These are phyloP conservation scores for Aspergillus amoenus DNA, from an alignment of 2,329 filamentous ascomycete genomes.

Conservation along the genomic window DNA sequence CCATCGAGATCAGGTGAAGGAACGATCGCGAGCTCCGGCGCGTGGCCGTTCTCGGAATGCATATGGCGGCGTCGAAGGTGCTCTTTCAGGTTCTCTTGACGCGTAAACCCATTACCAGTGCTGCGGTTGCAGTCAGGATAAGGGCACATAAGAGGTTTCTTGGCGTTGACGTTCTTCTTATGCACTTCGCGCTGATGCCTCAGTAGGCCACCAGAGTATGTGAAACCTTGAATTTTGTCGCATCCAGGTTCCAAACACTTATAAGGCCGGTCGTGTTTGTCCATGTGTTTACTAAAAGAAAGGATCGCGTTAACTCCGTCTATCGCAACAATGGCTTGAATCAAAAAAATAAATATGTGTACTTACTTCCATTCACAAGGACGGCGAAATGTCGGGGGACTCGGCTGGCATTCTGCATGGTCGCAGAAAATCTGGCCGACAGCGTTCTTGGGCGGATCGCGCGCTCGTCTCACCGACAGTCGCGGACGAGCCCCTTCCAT, in stretches of 20 bases:
- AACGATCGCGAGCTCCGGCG: conserved; percentile 32
- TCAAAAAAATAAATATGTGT: neutral
- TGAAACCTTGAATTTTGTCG: conserved; percentile 90
- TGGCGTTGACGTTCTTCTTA: conserved; percentile 82
- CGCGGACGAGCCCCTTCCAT: conserved; percentile 40
- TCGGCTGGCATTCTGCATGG: conserved; percentile 66
- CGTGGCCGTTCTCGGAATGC: conserved; percentile 39
- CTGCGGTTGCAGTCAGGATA: conserved; percentile 86
- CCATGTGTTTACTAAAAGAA: conserved; percentile 83
- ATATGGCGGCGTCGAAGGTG: conserved; percentile 88
- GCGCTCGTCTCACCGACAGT: conserved; percentile 42
- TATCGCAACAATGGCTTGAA: conserved; percentile 17
- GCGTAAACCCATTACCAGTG: conserved; percentile 83
- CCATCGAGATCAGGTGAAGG: conserved; percentile 31
- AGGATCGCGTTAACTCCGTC: conserved; percentile 20
- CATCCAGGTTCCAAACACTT: conserved; percentile 80
- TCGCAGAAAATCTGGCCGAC: conserved; percentile 78
- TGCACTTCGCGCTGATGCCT: conserved; percentile 94
- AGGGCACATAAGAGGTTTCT: conserved; percentile 83
- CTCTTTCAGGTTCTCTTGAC: conserved; percentile 91
- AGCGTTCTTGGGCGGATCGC: conserved; percentile 60
- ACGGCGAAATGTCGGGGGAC: conserved; percentile 67
- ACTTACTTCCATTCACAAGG: conserved; percentile 95
- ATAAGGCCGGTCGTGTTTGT: conserved; percentile 93
- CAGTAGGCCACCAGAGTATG: conserved; percentile 85